Percentiles rank a stretch among this genome's conserved stretches.
phyloP scores from a whole-genome alignment of 345 rosid genomes.

The Populus simonii region DNA sequence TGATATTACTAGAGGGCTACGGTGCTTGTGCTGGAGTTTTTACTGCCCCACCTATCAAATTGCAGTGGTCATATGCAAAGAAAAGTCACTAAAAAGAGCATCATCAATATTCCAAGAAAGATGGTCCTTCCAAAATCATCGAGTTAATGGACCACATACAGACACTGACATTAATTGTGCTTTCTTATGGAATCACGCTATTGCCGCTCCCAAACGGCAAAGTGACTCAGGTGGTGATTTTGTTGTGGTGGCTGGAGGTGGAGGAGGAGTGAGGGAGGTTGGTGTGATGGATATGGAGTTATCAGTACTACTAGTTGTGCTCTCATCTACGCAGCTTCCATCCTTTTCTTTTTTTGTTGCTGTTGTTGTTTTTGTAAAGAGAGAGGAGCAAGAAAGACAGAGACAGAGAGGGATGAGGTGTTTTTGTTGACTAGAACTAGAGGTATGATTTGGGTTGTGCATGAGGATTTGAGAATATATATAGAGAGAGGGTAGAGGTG shows the following conservation, averaged over 20 bases:
- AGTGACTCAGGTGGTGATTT: conserved; percentile 40
- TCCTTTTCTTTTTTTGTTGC: conserved; percentile 31
- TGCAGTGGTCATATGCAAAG: too few species aligned
- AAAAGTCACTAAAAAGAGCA: too few species aligned
- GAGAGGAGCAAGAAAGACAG: not conserved
- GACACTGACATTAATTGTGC: too few species aligned
- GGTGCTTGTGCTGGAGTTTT: too few species aligned
- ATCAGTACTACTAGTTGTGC: conserved; percentile 38
- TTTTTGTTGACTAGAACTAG: conserved; percentile 7
- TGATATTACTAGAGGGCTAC: too few species aligned
- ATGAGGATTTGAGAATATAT: not conserved
- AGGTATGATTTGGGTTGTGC: conserved; percentile 10
- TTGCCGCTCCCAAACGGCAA: conserved; percentile 5
- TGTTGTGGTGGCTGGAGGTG: conserved; percentile 8
- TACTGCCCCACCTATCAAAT: too few species aligned
- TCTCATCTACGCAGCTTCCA: conserved; percentile 52
- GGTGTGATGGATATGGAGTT: conserved; percentile 40
- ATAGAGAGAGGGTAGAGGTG: not conserved
- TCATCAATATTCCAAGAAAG: too few species aligned
- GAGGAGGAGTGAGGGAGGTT: conserved; percentile 15
- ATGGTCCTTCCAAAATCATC: too few species aligned
- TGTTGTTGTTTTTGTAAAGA: not conserved
- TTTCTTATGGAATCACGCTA: too few species aligned
- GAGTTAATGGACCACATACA: too few species aligned
- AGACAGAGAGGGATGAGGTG: not conserved